Evolutionary conservation across 1,284 basidiomycete species (phyloP).

Genomic region (Naganishia liquefaciens): DNA sequence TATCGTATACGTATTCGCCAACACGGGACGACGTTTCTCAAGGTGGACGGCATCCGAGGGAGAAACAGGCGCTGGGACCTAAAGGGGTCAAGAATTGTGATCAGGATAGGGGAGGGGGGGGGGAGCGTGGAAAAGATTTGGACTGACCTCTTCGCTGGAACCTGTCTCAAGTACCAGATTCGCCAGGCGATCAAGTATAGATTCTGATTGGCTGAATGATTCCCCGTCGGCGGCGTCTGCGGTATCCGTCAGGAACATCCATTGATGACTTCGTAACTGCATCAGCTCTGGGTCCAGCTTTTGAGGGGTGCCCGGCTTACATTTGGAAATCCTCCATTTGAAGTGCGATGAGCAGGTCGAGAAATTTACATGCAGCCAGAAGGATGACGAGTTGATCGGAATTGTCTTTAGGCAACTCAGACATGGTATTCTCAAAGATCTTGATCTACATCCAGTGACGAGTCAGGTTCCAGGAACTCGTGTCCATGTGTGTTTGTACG

Average conservation of each 20-base stretch:
- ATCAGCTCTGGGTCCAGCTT: neutral
- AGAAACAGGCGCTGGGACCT: no score
- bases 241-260: constrained; percentile 98
- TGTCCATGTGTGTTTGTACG: constrained; percentile 41
- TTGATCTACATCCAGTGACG: constrained; percentile 57
- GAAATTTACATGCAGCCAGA: constrained; percentile 86
- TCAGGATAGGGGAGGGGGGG: neutral
- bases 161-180: constrained; percentile 58
- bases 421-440: constrained; percentile 60
- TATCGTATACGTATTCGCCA: constrained; percentile 67
- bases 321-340: constrained; percentile 98
- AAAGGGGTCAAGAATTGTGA: neutral
- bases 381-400: constrained; percentile 80
- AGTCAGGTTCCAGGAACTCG: neutral
- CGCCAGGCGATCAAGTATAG: constrained; percentile 86
- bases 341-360: constrained; percentile 85
- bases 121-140: neutral
- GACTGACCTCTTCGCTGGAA: constrained; percentile 42
- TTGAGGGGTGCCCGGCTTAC: constrained; percentile 58
- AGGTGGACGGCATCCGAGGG: constrained; percentile 22
- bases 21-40: constrained; percentile 68
- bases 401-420: constrained; percentile 62
- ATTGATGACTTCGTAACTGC: constrained; percentile 73
- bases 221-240: constrained; percentile 90
- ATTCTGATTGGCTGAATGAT: constrained; percentile 77